Conservation (phyloP, 352 stramenopile genomes). For the Phytopythium ostracodes region DNA sequence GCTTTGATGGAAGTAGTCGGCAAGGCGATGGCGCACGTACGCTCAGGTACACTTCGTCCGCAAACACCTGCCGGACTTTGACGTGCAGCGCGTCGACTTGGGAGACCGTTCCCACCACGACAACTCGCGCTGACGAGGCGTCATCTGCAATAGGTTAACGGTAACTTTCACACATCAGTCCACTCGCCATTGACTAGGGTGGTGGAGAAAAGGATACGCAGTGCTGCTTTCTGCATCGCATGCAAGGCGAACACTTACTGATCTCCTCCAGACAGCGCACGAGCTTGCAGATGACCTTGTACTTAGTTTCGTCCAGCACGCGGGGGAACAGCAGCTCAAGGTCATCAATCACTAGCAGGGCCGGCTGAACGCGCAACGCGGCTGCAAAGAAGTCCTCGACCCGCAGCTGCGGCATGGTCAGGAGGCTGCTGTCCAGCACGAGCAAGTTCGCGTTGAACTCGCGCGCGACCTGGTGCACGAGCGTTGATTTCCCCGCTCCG, state of each 20-base stretch:
- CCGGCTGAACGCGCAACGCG: conserved; percentile 66
- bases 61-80: conserved; percentile 73
- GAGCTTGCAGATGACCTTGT: conserved; percentile 63
- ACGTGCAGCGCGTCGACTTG: conserved; percentile 44
- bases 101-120: conserved; percentile 63
- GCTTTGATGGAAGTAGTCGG: not conserved
- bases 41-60: conserved; percentile 67
- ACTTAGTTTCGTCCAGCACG: conserved; percentile 64
- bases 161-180: not conserved
- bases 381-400: conserved; percentile 66
- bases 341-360: conserved; percentile 65
- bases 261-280: conserved; percentile 52
- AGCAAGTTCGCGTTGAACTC: conserved; percentile 54
- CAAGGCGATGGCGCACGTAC: conserved; percentile 26
- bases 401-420: conserved; percentile 45
- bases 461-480: conserved; percentile 47
- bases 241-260: conserved; percentile 34
- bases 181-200: not conserved
- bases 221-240: too few species aligned
- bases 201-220: too few species aligned
- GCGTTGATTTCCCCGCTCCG: conserved; percentile 69
- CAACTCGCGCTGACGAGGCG: conserved; percentile 26
- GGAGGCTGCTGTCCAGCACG: conserved; percentile 51
- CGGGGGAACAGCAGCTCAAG: conserved; percentile 74
- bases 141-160: conserved; percentile 19